Conservation (phyloP, 1,139 yeast species). For the Eremothecium coryli region DNA sequence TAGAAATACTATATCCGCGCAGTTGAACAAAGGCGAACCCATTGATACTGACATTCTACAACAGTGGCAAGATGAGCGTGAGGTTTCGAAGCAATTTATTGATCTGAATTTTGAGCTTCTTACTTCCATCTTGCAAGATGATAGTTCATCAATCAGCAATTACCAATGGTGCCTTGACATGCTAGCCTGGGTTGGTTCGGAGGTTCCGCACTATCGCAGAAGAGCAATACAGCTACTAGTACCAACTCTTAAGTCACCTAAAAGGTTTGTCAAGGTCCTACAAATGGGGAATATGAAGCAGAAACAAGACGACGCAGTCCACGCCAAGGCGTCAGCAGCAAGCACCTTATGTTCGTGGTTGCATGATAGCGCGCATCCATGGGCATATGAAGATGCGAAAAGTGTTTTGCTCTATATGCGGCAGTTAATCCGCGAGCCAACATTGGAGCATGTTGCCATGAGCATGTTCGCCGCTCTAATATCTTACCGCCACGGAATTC, state of each 20-base stretch:
- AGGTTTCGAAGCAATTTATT: not conserved
- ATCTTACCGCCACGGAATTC: not conserved
- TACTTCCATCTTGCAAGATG: not conserved
- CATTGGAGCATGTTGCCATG: not conserved
- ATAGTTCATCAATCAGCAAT: not conserved
- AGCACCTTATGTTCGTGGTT: conserved; percentile 1
- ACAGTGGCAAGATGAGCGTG: conserved; percentile 4
- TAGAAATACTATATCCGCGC: not conserved
- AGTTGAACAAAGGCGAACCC: not conserved
- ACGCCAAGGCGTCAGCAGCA: not conserved
- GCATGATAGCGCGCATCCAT: not conserved
- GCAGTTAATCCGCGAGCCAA: conserved; percentile 1
- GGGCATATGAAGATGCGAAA: not conserved
- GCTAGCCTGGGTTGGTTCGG: conserved; percentile 1
- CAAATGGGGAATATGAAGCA: conserved; percentile 27
- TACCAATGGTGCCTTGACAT: conserved; percentile 4
- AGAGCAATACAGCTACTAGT: conserved; percentile 4
- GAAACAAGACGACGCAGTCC: conserved; percentile 14
- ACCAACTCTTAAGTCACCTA: conserved; percentile 15
- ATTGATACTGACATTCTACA: conserved; percentile 2
- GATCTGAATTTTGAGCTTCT: not conserved
- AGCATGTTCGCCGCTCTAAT: not conserved
- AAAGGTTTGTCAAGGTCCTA: conserved; percentile 14
- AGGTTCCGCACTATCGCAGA: conserved; percentile 2
- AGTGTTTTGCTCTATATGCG: not conserved